phyloP scores from a whole-genome alignment of 2,329 filamentous ascomycete genomes.

The Cordyceps sp. region DNA sequence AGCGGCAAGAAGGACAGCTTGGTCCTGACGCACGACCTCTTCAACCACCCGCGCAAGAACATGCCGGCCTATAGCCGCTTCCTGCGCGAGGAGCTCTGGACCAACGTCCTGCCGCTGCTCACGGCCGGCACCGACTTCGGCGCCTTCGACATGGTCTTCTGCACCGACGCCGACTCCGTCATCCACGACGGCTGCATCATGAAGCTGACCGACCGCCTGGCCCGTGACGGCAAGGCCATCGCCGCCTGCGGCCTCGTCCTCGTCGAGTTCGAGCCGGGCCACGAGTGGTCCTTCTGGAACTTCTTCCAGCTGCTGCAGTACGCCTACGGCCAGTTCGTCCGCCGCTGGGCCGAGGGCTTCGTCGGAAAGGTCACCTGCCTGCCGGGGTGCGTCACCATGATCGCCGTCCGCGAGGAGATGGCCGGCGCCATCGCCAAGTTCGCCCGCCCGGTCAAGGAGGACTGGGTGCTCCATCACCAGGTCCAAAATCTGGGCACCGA shows the following conservation, averaged over 20 bases:
- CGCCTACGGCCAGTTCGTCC: background rate
- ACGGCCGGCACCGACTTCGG: background rate
- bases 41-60: background rate
- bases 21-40: conserved; percentile 1
- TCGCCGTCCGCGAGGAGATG: background rate
- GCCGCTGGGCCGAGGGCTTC: background rate
- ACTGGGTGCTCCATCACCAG: background rate
- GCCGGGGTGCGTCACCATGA: background rate
- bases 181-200: conserved; percentile 1
- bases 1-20: conserved; percentile 1
- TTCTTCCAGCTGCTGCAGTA: background rate
- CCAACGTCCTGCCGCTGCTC: background rate
- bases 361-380: conserved; percentile 1
- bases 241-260: background rate
- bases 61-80: background rate
- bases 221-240: background rate
- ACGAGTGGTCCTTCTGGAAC: background rate
- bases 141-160: background rate
- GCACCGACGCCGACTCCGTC: conserved; percentile 1
- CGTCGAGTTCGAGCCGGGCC: background rate
- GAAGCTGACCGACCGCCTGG: background rate
- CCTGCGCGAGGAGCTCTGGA: background rate
- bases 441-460: background rate
- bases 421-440: background rate
- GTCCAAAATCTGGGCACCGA: background rate